These are phyloP conservation scores for Fulvia fulva DNA, from an alignment of 2,329 filamentous ascomycete genomes.

Conservation along the genomic window DNA sequence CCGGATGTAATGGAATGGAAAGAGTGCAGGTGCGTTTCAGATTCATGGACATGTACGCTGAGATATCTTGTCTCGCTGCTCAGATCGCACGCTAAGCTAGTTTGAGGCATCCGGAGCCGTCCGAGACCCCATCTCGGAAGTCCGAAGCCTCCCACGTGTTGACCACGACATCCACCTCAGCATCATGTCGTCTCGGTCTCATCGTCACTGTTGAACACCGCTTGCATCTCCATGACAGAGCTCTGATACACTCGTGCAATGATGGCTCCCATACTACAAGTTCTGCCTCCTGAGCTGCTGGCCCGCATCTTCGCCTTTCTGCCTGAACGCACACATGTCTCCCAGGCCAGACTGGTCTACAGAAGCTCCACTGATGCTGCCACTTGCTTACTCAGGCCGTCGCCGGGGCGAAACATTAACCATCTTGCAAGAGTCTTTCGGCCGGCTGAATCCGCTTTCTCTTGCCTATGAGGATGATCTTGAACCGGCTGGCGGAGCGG, in stretches of 20 bases:
- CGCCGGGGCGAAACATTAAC: no score
- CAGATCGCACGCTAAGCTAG: neutral
- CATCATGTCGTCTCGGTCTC: neutral
- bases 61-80: neutral
- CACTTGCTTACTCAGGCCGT: no score
- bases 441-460: no score
- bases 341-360: neutral
- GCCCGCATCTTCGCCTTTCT: conserved; percentile 2
- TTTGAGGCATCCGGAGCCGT: neutral
- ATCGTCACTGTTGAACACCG: neutral
- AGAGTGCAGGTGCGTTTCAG: neutral
- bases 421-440: no score
- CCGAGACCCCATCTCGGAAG: neutral
- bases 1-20: no score
- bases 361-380: no score
- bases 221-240: neutral
- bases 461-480: no score
- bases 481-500: no score
- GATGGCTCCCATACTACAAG: neutral
- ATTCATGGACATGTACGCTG: no score
- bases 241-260: neutral
- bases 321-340: neutral
- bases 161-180: neutral
- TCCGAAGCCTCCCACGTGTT: neutral
- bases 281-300: neutral